Evolutionary conservation across 2,329 filamentous ascomycete genomes (phyloP), one percentile per base, ranked within the genome.

Genomic region (Dactylellina drechsleri): DNA sequence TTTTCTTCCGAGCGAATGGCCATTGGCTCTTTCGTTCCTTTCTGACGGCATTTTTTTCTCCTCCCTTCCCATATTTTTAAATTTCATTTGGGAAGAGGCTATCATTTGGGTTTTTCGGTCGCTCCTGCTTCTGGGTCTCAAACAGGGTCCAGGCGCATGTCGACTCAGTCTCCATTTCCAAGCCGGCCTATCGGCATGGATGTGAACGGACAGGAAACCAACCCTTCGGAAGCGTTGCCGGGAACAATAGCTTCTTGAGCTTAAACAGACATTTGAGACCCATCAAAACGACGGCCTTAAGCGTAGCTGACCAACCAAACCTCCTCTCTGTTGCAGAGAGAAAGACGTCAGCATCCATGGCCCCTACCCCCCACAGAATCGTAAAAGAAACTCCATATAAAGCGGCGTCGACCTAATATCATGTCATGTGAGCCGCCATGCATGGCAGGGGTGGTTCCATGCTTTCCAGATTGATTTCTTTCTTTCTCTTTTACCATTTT

Each of bases 191-290:
- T 10, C 54, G 40, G 18, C 20, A 41, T 74, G 56, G 50, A 61
- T 61, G 68, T 66, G 64, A 61, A 64, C 57, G 56, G 62, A 62
- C 62, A 67, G 57, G 62, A 62, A 73, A 49, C 67, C 70, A 74
- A 67, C 62, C 57, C 50, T 61, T 74, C 70, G 57, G 62, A 45
- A 62, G 47, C 26, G 41, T 53, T 36, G 68, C 53, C 62, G 56
- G 70, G 62, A 66, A 64, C 56, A 52, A 59, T 60, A 41, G 50
- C 23, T 43, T 54, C 62, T 57, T 52, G 50, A 74, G 62, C 62
- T 67, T 74, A 74, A 67, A 58, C 53, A 52, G 50, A 61, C 52
- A 31, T 54, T 58, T 28, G 28, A 36, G 31, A 68, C 36, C 16
- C 1, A 57, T 10, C 45, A 65, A 18, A 56, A 40, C 49, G 28